Evolutionary conservation across 2,329 filamentous ascomycete species (phyloP), one percentile per base, ranked within the genome.

Genomic region (Fusarium tuaranense): DNA sequence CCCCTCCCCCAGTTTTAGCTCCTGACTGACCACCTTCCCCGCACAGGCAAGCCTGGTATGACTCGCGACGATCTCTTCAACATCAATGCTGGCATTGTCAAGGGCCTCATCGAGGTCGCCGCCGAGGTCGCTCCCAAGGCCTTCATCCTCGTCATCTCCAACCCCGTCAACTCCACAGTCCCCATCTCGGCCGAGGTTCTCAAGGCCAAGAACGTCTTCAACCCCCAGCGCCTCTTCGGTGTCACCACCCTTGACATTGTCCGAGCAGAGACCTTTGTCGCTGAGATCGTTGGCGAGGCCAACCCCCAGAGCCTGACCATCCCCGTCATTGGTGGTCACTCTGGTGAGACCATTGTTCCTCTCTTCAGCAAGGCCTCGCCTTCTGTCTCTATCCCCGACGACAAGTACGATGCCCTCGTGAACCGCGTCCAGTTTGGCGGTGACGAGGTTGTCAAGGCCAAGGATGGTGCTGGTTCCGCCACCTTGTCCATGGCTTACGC

Each of bases 61-160:
- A 98, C 94, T 85, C 95, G 97, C 88, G 97, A 99, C 81, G 97
- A 98, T 83, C 94, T 99, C 70, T 99, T 99, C 93, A 98, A 98
- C 88, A 98, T 98, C 90, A 99, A 99, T 85, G 97, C 97, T 71
- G 94, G 95, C 80, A 99, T 99, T 82, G 97, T 99, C 82, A 95
- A 97, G 87, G 95, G 94, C 79, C 90, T 99, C 78, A 93, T 97
- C 80, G 93, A 97, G 88, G 92, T 94, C 63, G 91, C 95, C 80
- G 95, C 96, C 79, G 92, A 98, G 83, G 91, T 93, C 82, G 92
- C 92, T 83, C 97, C 97, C 83, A 97, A 98, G 84, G 97, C 97
- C 66, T 98, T 93, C 87, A 92, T 98, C 83, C 92, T 98, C 76
- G 92, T 99, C 88, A 99, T 99, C 86, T 98, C 96, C 81, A 99